Base-by-base conservation (phyloP, 2,329 filamentous ascomycete genomes). In the Trichophyton verrucosum region DNA sequence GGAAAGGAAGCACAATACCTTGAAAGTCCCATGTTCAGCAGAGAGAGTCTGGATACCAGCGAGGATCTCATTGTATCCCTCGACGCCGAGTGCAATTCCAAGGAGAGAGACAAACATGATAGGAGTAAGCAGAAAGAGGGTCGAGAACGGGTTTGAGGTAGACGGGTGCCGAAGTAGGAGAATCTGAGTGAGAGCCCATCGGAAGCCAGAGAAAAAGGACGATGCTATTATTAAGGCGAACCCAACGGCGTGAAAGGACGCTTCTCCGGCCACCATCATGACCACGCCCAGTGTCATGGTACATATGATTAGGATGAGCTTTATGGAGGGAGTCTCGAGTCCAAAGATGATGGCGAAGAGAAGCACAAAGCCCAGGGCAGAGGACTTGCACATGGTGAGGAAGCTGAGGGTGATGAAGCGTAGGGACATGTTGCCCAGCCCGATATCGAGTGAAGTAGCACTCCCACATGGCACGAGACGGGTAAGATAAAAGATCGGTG, bases 301-400 rank as follows among this genome's bases (percentile, higher is more conserved):
- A 59, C 85, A 82, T 66, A 99, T 97, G 66, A 97, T 94, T 65
- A 82, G 80, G 44, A 95, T 87, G 7, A 99, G 82, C 67, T 87
- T 88, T 80, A 88, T 85, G 0, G 92, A 96, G 0, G 89, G 90
- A 9, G 83, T 83, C 75, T 99, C 94, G 59, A 99, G 85, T 59
- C 88, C 86, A 78, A 99, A 97, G 56, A 95, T 73, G 70, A 99
- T 96, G 64, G 94, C 94, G 72, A 99, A 99, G 57, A 96, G 74
- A 22, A 99, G 85, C 60, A 99, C 94, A 71, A 97, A 99, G 51
- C 89, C 91, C 22, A 99, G 82, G 15, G 92, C 89, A 8, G 91
- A 96, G 4, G 92, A 97, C 81, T 99, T 99, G 77, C 94, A 97
- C 94, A 99, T 97, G 62, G 94, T 99, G 75, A 96, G 95, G 73